These are phyloP conservation scores for Przewalskia tangutica DNA, from an alignment of 257 asterid species.

Conservation along the genomic window DNA sequence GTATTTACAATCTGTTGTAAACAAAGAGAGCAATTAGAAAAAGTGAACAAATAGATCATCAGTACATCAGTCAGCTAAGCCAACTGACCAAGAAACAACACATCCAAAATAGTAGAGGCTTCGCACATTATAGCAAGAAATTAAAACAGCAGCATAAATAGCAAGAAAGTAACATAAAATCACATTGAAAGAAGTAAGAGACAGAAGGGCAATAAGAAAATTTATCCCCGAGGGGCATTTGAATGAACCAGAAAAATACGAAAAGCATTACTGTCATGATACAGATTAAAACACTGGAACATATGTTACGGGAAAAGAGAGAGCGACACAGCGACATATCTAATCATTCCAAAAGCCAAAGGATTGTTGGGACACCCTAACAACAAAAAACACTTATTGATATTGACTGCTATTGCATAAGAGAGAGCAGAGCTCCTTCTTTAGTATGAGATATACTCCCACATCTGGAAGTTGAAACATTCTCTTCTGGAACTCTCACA, in stretches of 20 bases:
- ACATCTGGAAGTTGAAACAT: too few relatives aligned
- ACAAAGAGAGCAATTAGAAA: not conserved
- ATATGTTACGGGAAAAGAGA: not conserved
- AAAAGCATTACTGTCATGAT: not conserved
- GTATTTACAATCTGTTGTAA: not conserved
- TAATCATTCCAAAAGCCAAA: not conserved
- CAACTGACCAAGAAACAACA: not conserved
- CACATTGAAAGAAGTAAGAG: not conserved
- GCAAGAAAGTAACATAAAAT: not conserved
- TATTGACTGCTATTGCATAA: too few relatives aligned
- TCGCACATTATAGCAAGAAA: not conserved
- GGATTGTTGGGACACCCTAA: not conserved
- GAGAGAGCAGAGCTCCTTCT: too few relatives aligned
- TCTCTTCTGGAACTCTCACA: too few relatives aligned
- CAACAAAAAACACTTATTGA: not conserved
- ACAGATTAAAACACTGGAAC: not conserved
- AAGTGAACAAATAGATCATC: not conserved
- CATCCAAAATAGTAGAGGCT: not conserved
- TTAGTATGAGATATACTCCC: too few relatives aligned
- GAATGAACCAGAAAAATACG: not conserved
- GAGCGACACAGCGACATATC: not conserved
- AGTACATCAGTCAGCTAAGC: not conserved
- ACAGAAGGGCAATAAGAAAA: not conserved
- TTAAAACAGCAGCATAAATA: not conserved
- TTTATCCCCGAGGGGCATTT: not conserved